Evolutionary conservation across 202 grass and related monocot species (phyloP).

Genomic region (Thinopyrum obtusiflorum): DNA sequence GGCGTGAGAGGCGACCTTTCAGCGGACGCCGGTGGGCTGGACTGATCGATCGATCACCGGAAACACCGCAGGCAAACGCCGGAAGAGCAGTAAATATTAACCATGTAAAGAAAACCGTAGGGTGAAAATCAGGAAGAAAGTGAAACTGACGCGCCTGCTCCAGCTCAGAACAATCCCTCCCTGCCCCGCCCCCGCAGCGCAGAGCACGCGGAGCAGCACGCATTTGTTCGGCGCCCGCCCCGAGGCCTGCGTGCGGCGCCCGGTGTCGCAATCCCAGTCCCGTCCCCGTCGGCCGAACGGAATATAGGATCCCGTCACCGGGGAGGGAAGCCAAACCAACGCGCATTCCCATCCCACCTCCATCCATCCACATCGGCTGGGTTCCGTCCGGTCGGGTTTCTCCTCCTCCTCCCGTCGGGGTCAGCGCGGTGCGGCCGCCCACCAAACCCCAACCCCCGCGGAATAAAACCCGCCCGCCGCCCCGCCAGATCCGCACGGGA

Average conservation of each 20-base stretch:
- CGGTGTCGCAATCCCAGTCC: not conserved
- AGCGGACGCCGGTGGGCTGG: not conserved
- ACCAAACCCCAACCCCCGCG: not conserved
- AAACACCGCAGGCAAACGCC: not conserved
- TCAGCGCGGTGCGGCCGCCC: not conserved
- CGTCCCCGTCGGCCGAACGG: not conserved
- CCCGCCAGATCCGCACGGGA: constrained; percentile 29
- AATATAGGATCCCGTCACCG: not conserved
- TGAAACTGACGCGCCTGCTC: constrained; percentile 9
- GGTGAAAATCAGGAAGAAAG: not conserved
- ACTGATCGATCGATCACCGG: not conserved
- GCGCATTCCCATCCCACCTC: not conserved
- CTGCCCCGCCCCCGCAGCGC: not conserved
- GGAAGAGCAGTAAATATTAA: not conserved
- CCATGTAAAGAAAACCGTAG: not conserved
- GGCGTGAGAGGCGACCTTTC: too few species aligned
- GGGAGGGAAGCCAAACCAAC: not conserved
- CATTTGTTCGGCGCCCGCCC: constrained; percentile 5
- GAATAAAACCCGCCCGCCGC: constrained; percentile 18
- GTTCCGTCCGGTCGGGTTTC: not conserved
- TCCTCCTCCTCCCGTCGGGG: not conserved
- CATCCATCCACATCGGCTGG: not conserved
- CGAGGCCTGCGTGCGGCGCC: too few species aligned
- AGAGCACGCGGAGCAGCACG: constrained; percentile 24
- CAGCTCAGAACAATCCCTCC: not conserved